These are phyloP conservation scores for Papiliotrema nemorosa DNA, from an alignment of 1,284 basidiomycete species.

Conservation along the genomic window DNA sequence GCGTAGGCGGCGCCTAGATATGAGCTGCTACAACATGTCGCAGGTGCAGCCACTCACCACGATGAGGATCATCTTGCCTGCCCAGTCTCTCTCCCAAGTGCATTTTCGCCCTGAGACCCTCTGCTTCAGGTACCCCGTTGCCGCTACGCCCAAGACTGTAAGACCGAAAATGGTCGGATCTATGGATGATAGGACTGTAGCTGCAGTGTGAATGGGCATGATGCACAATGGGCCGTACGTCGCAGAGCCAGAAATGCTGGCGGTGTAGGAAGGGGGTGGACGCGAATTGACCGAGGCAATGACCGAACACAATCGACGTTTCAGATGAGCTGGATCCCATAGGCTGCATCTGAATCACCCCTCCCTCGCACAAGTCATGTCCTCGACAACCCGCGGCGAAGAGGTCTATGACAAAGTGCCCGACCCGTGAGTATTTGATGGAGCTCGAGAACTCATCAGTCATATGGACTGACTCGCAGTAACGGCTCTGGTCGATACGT, in stretches of 20 bases:
- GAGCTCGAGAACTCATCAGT: neutral
- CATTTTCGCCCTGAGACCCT: conserved; percentile 32
- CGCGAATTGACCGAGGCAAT: neutral
- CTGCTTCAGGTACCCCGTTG: neutral
- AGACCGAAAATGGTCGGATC: neutral
- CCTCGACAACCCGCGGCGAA: conserved; percentile 22
- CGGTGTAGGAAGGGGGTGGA: neutral
- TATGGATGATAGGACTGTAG: neutral
- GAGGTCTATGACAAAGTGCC: conserved; percentile 30
- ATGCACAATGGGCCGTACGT: neutral
- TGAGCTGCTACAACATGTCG: neutral
- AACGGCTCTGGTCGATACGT: conserved; percentile 38
- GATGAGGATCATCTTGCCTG: conserved; percentile 47
- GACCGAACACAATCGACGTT: neutral
- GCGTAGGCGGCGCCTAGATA: conserved; percentile 40
- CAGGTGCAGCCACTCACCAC: conserved; percentile 28
- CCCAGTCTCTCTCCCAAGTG: conserved; percentile 50
- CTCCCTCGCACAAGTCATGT: conserved; percentile 14
- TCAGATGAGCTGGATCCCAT: too few relatives aligned
- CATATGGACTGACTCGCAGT: neutral
- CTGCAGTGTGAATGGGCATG: conserved; percentile 1
- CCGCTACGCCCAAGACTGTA: neutral
- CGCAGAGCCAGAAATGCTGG: neutral
- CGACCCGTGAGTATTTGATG: conserved; percentile 24
- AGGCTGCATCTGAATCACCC: too few relatives aligned